A percentile compares a stretch with the other conserved stretches of the same genome.
Evolutionary conservation across 2,329 filamentous ascomycete genomes (phyloP).

Genomic region (Drechslerella coelobrocha): DNA sequence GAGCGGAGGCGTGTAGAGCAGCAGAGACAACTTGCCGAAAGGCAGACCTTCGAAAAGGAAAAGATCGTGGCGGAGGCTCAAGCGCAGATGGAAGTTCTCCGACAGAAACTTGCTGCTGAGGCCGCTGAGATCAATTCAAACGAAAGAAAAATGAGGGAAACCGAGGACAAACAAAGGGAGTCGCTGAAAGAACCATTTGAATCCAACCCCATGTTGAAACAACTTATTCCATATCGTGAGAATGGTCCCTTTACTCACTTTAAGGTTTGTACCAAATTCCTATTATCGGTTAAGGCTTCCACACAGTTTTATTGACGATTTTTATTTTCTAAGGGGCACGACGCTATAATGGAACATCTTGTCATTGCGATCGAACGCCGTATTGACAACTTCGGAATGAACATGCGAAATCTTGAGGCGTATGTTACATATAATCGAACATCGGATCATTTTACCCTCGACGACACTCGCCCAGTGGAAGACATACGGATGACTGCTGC

Average conservation of each 20-base stretch:
- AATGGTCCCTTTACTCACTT: slow-evolving; percentile 33
- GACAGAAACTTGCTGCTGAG: background rate
- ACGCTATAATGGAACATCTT: slow-evolving; percentile 33
- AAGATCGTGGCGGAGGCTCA: slow-evolving; percentile 5
- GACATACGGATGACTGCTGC: slow-evolving; percentile 36
- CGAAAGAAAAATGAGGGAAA: slow-evolving; percentile 23
- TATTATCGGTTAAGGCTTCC: background rate
- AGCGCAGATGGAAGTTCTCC: slow-evolving; percentile 8
- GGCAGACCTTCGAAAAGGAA: slow-evolving; percentile 1
- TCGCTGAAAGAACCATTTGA: slow-evolving; percentile 18
- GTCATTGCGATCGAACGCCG: slow-evolving; percentile 31
- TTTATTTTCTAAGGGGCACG: slow-evolving; percentile 23
- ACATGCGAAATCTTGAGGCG: slow-evolving; percentile 38
- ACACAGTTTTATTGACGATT: background rate
- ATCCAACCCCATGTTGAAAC: slow-evolving; percentile 23
- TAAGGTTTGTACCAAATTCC: slow-evolving; percentile 12
- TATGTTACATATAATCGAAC: slow-evolving; percentile 24
- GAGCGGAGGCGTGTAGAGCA: slow-evolving; percentile 8
- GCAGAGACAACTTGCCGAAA: slow-evolving; percentile 13
- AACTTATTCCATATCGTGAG: slow-evolving; percentile 37
- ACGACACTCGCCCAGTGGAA: slow-evolving; percentile 36
- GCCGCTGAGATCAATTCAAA: background rate
- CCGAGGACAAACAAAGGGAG: slow-evolving; percentile 24
- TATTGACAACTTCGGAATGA: slow-evolving; percentile 39
- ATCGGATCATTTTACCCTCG: slow-evolving; percentile 45